phyloP scores from a whole-genome alignment of 164 flowering plant species.

The Pachysandra terminalis region DNA sequence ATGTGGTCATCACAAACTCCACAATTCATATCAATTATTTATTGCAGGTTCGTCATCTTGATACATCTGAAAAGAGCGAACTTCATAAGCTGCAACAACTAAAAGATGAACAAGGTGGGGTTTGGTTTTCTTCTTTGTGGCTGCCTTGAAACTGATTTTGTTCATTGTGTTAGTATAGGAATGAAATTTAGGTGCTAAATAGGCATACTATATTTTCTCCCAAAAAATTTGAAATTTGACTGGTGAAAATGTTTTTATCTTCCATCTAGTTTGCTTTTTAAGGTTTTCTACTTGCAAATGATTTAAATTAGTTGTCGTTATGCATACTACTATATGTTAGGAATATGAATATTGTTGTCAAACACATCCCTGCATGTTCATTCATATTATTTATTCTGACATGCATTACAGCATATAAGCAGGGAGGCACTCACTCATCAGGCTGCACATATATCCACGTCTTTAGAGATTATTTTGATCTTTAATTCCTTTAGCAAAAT shows the following conservation, averaged over 20 bases:
- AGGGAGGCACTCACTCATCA: no score
- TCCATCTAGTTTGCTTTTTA: background rate
- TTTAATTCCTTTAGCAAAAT: no score
- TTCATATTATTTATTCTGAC: background rate
- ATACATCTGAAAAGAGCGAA: slow-evolving; percentile 99
- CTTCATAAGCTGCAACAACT: slow-evolving; percentile 94
- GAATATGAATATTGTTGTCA: background rate
- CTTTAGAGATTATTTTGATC: no score
- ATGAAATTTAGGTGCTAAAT: background rate
- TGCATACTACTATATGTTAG: background rate
- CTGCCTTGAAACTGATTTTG: background rate
- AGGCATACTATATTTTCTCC: background rate
- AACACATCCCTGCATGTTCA: background rate
- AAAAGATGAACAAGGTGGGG: slow-evolving; percentile 97
- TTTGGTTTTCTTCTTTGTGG: background rate
- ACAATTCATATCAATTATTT: background rate
- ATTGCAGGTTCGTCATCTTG: slow-evolving; percentile 94
- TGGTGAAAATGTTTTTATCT: background rate
- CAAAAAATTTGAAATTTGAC: background rate
- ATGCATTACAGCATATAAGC: no score
- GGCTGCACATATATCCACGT: no score
- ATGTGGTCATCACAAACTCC: background rate
- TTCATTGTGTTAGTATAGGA: background rate
- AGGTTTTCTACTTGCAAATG: background rate
- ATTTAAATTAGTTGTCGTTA: background rate